Conservation (phyloP, 2,329 filamentous ascomycete species). For the Coniella vitis region DNA sequence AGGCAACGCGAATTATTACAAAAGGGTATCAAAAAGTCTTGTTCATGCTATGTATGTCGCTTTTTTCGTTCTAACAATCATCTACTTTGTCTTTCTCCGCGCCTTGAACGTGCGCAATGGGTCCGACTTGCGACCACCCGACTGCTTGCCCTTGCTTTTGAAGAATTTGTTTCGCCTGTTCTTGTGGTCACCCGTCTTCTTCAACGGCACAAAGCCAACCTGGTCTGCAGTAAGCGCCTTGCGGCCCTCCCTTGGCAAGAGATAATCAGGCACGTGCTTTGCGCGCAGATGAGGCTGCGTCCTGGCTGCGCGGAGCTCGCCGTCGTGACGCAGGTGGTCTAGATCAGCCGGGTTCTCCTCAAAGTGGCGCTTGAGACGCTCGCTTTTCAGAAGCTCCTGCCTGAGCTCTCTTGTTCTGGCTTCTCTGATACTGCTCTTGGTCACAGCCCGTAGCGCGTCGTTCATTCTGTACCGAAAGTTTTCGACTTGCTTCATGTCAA, state of each 20-base stretch:
- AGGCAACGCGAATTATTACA: no score
- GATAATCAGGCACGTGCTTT: conserved; percentile 80
- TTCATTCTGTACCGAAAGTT: conserved; percentile 93
- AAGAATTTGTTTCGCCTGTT: conserved; percentile 32
- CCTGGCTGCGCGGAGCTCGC: conserved; percentile 73
- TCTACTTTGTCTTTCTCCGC: conserved; percentile 35
- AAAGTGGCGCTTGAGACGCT: conserved; percentile 91
- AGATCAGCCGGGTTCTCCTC: conserved; percentile 93
- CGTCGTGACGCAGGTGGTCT: conserved; percentile 81
- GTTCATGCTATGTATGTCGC: not conserved
- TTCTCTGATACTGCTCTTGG: conserved; percentile 81
- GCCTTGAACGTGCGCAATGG: conserved; percentile 85
- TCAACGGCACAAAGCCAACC: conserved; percentile 69
- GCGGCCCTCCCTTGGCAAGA: conserved; percentile 71
- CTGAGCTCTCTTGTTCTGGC: conserved; percentile 81
- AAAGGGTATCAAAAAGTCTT: conserved; percentile 1
- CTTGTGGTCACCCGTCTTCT: conserved; percentile 44
- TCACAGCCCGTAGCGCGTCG: conserved; percentile 85
- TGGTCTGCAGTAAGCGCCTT: conserved; percentile 59
- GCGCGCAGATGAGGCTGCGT: conserved; percentile 79
- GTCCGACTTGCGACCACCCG: conserved; percentile 62
- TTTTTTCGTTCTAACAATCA: not conserved
- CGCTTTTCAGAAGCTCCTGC: conserved; percentile 84
- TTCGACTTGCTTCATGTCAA: conserved; percentile 91
- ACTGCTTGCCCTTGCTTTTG: conserved; percentile 39